Evolutionary conservation across 305 asterid species (phyloP).

Genomic region (Petunia hybrid): DNA sequence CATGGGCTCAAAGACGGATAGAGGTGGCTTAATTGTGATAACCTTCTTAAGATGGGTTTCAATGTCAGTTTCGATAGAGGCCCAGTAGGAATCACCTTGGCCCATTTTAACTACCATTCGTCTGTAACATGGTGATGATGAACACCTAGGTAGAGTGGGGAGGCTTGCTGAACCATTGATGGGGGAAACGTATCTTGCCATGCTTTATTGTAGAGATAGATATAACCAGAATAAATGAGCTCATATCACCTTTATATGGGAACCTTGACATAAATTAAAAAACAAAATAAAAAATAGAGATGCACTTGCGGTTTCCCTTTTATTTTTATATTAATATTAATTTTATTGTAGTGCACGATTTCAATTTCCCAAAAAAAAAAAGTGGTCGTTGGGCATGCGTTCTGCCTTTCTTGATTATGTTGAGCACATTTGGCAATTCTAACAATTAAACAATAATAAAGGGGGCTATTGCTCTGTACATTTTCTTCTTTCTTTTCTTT

Average conservation of each 20-base stretch:
- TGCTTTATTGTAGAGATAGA: neutral
- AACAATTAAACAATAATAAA: too few relatives aligned
- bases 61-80: conserved; percentile 50
- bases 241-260: neutral
- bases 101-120: conserved; percentile 28
- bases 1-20: conserved; percentile 68
- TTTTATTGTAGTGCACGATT: neutral
- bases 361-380: neutral
- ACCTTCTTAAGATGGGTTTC: conserved; percentile 47
- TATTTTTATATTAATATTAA: neutral
- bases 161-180: neutral
- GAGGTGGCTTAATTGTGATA: conserved; percentile 53
- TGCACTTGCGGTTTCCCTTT: neutral
- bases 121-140: neutral
- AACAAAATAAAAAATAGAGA: neutral
- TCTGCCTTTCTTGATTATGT: too few relatives aligned
- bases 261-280: neutral
- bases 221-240: neutral
- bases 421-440: too few relatives aligned
- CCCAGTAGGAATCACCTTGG: conserved; percentile 48
- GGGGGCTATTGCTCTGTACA: too few relatives aligned
- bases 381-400: too few relatives aligned
- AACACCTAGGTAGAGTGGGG: neutral
- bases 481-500: too few relatives aligned
- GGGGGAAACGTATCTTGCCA: neutral